phyloP scores from a whole-genome alignment of 148 eudicot species.

The Nepenthes mirabilis region DNA sequence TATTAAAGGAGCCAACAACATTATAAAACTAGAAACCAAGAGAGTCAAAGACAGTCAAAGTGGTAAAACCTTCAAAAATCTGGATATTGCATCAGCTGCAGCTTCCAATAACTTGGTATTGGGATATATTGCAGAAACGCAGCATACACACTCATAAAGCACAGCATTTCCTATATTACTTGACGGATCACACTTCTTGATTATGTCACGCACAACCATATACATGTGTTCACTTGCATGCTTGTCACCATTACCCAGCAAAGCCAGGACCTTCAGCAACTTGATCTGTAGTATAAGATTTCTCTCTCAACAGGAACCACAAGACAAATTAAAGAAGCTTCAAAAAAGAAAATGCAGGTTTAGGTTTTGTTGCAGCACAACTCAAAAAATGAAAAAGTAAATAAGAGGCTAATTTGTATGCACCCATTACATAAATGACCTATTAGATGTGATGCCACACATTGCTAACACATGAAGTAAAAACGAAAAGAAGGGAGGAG shows the following conservation, averaged over 20 bases:
- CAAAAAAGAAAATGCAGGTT: neutral
- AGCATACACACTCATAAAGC: constrained; percentile 87
- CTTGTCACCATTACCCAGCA: constrained; percentile 91
- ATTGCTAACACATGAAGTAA: too few relatives aligned
- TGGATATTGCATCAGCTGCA: constrained; percentile 84
- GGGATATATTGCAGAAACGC: constrained; percentile 70
- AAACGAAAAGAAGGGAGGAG: too few relatives aligned
- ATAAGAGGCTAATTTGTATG: too few relatives aligned
- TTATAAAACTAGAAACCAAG: neutral
- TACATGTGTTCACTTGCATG: constrained; percentile 90
- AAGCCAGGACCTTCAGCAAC: constrained; percentile 79
- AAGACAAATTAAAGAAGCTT: neutral
- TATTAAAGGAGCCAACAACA: neutral
- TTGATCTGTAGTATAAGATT: constrained; percentile 53
- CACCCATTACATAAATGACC: too few relatives aligned
- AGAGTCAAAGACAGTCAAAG: constrained; percentile 1
- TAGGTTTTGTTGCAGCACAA: too few relatives aligned
- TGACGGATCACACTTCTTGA: constrained; percentile 70
- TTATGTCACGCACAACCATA: constrained; percentile 80
- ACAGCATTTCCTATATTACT: constrained; percentile 95
- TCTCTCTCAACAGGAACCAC: neutral
- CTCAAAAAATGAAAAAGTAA: too few relatives aligned
- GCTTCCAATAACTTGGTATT: constrained; percentile 69
- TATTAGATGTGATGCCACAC: too few relatives aligned
- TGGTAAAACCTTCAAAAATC: constrained; percentile 62